Evolutionary conservation across 2,329 filamentous ascomycete genomes (phyloP), one percentile per base, ranked within the genome.

Genomic region (Xylariaceae sp.): DNA sequence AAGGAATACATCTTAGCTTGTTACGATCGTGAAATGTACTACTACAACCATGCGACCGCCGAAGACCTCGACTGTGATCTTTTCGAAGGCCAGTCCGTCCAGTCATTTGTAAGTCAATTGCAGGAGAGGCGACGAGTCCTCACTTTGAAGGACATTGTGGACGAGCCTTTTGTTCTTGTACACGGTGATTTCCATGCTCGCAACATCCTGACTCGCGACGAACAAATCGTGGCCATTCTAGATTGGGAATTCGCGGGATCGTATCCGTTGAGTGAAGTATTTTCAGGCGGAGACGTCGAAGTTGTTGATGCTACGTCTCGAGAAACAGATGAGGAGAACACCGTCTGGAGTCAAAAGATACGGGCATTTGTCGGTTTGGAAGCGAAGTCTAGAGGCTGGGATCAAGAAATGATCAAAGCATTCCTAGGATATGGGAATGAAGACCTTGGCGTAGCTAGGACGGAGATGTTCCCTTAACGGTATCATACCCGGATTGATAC

Each of bases 161-260:
- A 49, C 28, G 55, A 57, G 36, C 55, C 52, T 2, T 50, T 55
- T 10, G 55, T 50, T 17, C 40, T 57, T 3, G 19, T 49, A 7
- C 54, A 56, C n/a, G 54, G 51, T 1, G 54, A 56, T 39, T 33
- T 56, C 12, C 47, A 51, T n/a, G 54, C 41, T 11, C 16, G 54
- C 16, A 56, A 56, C 28, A 51, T 56, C 18, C 33, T 56, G 45
- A 41, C 14, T 3, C 34, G 16, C 1, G 47, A 52, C 9, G 45
- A 40, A 16, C 16, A 46, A n/a, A 45, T 56, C 9, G 16, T 19
- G 2, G 51, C 51, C 10, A 31, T 56, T 2, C 12, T 56, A 1
- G 54, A 54, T 28, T 54, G 54, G 54, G 51, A 54, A 2, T 56
- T 56, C 40, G 48, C 54, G 3, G 54, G 54, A 13, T 45, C 48